A percentile compares a stretch with the other conserved stretches of the same genome.
Evolutionary conservation across 768 basidiomycete genomes (phyloP).

Genomic region (Filobasidium floriforme): DNA sequence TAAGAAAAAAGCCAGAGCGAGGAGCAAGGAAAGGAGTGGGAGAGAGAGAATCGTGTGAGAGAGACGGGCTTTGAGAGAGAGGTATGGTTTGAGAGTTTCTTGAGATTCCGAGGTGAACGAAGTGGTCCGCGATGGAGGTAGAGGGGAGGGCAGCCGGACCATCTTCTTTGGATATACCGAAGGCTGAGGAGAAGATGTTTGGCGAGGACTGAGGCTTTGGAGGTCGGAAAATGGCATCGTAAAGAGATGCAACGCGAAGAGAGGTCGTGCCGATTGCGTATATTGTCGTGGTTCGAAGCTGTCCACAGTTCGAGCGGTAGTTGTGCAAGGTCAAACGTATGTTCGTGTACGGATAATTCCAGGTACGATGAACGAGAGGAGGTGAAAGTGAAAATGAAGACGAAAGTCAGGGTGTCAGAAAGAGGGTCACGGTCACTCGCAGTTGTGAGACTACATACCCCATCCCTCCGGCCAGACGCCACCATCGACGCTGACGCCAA

Average conservation of each 20-base stretch:
- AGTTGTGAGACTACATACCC: no score
- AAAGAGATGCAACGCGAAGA: not conserved
- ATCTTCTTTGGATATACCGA: not conserved
- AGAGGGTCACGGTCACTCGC: no score
- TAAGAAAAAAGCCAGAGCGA: conserved; percentile 75
- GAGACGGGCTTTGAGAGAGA: conserved; percentile 70
- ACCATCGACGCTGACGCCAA: no score
- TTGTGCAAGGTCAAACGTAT: no score
- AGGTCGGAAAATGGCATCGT: not conserved
- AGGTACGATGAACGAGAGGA: no score
- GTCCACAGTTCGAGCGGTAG: no score
- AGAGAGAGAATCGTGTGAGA: conserved; percentile 87
- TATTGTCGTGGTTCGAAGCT: no score
- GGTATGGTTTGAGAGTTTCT: conserved; percentile 62
- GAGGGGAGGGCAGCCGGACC: not conserved
- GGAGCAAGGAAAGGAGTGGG: conserved; percentile 77
- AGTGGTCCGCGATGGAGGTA: not conserved
- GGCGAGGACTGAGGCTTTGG: not conserved
- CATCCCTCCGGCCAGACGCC: no score
- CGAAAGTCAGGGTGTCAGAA: no score
- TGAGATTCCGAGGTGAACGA: not conserved
- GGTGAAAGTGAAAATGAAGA: no score
- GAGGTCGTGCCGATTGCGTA: not conserved
- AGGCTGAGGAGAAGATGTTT: not conserved
- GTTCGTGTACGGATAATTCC: no score